Base-by-base conservation (phyloP, 129 eudicot genomes). In the sunflower (Helianthus annuus) region DNA sequence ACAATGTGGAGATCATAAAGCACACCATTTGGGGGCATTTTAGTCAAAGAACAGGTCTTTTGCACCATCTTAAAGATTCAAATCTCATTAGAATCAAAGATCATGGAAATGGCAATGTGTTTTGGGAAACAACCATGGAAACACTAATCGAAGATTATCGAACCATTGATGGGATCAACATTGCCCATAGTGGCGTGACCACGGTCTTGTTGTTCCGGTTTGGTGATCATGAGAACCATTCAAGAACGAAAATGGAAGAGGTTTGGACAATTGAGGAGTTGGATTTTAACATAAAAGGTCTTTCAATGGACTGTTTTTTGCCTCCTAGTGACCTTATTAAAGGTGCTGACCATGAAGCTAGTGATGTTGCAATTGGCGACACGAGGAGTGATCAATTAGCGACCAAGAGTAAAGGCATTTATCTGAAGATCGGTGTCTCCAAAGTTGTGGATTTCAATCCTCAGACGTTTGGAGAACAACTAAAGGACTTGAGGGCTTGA, bases 61-160 rank as follows among this genome's bases (percentile, higher is more conserved):
- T 92, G 19, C 19, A 81, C 76, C 81, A 89, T 11, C 80, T 92
- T 17, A 85, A 89, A 60, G 96, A 92, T 73, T 75, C 96, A 14
- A 91, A 92, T 64, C 85, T 86, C 64, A 81, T 89, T 4, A 68
- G 83, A 78, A 92, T 92, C 62, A 89, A 87, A 39, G 51, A 89
- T 40, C 74, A 61, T 15, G 89, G 64, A 58, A 58, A 38, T 27
- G 11, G 15, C 42, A 58, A 58, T 29, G 64, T 58, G 64, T 58
- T 27, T 58, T 92, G 96, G 96, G 98, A 92, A 75, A 92, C 96
- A 58, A 92, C 90, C n/a, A 92, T 92, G 95, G 96, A 92, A 73
- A 83, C 98, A 1, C n/a, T 38, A 10, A 80, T 89, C 29, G 85
- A 85, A 52, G 98, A 92, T 78, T 92, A 92, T 64, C 72, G 84